phyloP scores from a whole-genome alignment of 768 basidiomycete species.

The Antrodiella citrinella region DNA sequence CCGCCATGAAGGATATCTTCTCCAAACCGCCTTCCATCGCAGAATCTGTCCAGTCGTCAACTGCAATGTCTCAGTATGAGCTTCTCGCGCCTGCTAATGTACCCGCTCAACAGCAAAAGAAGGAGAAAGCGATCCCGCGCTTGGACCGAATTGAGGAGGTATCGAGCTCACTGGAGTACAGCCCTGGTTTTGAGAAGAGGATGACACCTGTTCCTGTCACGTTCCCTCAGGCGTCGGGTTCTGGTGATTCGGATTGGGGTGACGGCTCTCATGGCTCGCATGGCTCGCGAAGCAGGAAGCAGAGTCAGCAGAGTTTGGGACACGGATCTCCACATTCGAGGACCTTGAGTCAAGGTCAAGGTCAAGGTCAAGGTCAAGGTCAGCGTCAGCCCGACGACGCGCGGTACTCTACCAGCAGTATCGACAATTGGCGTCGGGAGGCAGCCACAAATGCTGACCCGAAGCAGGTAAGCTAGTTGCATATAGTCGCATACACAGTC shows the following conservation, averaged over 20 bases:
- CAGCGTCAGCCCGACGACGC: not conserved
- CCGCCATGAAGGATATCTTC: conserved; percentile 1
- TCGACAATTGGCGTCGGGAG: not conserved
- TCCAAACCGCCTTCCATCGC: conserved; percentile 9
- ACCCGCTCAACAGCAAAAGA: conserved; percentile 12
- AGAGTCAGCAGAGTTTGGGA: conserved; percentile 10
- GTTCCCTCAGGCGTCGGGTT: conserved; percentile 14
- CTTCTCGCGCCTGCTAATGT: conserved; percentile 10
- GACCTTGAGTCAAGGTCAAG: not conserved
- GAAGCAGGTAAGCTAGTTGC: not conserved
- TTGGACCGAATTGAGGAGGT: conserved; percentile 16
- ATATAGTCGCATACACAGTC: not conserved
- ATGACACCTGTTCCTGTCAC: conserved; percentile 13
- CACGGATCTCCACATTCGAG: conserved; percentile 13
- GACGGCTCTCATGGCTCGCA: conserved; percentile 10
- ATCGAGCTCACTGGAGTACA: conserved; percentile 18
- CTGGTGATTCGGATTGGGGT: not conserved
- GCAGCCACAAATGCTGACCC: not conserved
- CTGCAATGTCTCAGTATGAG: conserved; percentile 19
- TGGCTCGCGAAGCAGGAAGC: conserved; percentile 5
- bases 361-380: too few species aligned
- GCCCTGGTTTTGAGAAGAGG: conserved; percentile 14
- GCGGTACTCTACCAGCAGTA: not conserved
- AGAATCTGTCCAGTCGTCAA: conserved; percentile 16
- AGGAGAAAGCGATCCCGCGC: conserved; percentile 11